Percentiles rank a stretch among this genome's conserved stretches.
phyloP scores from a whole-genome alignment of 78 protist genomes.

The Paulinella micropora region DNA sequence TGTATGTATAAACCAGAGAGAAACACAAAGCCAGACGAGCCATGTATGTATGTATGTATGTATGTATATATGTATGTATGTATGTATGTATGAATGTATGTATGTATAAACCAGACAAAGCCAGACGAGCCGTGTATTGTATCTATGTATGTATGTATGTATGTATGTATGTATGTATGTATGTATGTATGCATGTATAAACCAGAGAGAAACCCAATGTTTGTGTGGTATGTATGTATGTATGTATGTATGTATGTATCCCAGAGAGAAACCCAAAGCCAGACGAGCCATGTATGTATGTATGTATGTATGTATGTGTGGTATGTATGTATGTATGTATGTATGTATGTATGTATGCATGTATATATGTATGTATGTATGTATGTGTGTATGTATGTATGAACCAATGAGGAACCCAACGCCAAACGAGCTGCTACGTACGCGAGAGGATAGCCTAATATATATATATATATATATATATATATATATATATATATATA shows the following conservation, averaged over 20 bases:
- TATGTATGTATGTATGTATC: conserved; percentile 40
- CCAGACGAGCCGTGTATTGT: too few species aligned
- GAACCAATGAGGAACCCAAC: conserved; percentile 45
- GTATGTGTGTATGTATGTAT: background rate
- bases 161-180: too few species aligned
- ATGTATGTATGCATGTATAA: too few species aligned
- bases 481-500: background rate
- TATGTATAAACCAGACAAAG: too few species aligned
- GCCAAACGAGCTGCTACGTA: conserved; percentile 85
- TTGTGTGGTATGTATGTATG: background rate
- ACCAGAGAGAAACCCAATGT: too few species aligned
- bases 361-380: background rate
- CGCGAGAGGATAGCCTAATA: conserved; percentile 84
- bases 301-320: background rate
- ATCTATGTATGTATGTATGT: too few species aligned
- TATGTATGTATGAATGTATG: too few species aligned
- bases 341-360: background rate
- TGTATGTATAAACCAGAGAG: conserved; percentile 70
- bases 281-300: conserved; percentile 65
- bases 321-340: background rate
- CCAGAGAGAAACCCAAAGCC: conserved; percentile 85
- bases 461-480: background rate
- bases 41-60: too few species aligned
- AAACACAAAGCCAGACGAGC: too few species aligned
- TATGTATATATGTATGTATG: too few species aligned